These are phyloP conservation scores for Mycena vitilis DNA, from an alignment of 768 basidiomycete genomes.

Conservation along the genomic window DNA sequence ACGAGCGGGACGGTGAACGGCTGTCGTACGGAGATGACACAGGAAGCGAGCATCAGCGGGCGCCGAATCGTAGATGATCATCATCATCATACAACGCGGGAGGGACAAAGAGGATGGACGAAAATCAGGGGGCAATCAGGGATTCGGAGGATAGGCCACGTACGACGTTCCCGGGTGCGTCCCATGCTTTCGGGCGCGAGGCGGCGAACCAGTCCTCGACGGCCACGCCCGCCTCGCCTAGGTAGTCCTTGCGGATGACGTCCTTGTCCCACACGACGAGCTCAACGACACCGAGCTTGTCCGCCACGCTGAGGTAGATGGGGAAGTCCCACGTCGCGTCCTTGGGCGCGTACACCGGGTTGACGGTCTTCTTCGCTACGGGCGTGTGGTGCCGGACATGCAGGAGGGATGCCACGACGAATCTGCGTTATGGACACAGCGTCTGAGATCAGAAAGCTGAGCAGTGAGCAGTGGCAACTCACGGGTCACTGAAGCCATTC, in stretches of 20 bases:
- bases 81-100: background rate
- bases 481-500: constrained; percentile 84
- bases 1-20: constrained; percentile 53
- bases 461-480: constrained; percentile 44
- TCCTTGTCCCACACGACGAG: constrained; percentile 96
- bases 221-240: constrained; percentile 86
- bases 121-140: constrained; percentile 2
- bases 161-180: constrained; percentile 77
- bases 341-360: constrained; percentile 72
- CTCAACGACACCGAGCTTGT: constrained; percentile 80
- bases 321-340: constrained; percentile 93
- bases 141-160: constrained; percentile 37
- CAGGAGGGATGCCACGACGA: constrained; percentile 74
- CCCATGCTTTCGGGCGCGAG: constrained; percentile 60
- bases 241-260: constrained; percentile 88
- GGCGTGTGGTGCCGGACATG: constrained; percentile 76
- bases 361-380: constrained; percentile 76
- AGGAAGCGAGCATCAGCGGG: background rate
- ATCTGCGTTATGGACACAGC: constrained; percentile 55
- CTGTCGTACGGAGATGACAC: constrained; percentile 34
- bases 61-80: background rate
- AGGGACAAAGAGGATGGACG: constrained; percentile 26
- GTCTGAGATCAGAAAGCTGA: background rate
- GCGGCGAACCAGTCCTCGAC: constrained; percentile 84
- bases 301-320: constrained; percentile 80